These are phyloP conservation scores for Dactylorhiza incarnata DNA, from an alignment of 106 monocot genomes.

Conservation along the genomic window DNA sequence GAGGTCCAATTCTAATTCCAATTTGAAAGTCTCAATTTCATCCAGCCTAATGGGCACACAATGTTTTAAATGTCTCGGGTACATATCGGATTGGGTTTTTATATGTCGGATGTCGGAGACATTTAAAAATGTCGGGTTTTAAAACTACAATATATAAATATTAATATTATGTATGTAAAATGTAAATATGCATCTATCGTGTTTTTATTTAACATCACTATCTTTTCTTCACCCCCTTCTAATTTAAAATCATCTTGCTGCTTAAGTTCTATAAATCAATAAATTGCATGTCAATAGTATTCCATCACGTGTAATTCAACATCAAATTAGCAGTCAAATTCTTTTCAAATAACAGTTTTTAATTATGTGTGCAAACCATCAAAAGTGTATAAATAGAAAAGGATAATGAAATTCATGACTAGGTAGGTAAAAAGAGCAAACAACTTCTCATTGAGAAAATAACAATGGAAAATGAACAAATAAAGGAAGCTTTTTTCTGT, in stretches of 20 bases:
- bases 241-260: not conserved
- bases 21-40: no score
- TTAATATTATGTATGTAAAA: no score
- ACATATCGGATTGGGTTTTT: no score
- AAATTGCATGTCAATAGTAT: not conserved
- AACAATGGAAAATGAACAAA: not conserved
- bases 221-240: not conserved
- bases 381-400: not conserved
- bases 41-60: no score
- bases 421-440: not conserved
- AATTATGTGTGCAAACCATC: not conserved
- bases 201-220: not conserved
- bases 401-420: not conserved
- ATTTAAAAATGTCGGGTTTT: no score
- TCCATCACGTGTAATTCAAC: not conserved
- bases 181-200: no score
- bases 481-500: not conserved
- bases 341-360: not conserved
- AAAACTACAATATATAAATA: no score
- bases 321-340: not conserved
- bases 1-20: no score
- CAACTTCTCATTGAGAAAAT: not conserved
- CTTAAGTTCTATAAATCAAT: no score
- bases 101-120: no score
- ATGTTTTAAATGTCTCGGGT: no score